Evolutionary conservation across 2,329 filamentous ascomycete genomes (phyloP).

Genomic region (Exophiala sideris): DNA sequence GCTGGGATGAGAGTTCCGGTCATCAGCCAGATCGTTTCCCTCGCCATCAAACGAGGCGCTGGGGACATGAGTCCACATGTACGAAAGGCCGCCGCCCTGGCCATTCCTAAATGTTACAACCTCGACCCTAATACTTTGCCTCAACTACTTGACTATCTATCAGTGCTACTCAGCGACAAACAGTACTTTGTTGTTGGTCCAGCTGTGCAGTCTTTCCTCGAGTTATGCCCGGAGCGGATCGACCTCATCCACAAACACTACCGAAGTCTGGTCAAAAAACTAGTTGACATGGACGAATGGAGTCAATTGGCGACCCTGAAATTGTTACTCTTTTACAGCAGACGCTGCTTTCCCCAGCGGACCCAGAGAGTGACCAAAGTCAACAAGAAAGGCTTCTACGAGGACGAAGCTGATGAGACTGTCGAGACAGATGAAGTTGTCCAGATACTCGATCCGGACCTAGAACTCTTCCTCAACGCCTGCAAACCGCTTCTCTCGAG

Average conservation of each 20-base stretch:
- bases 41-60: conserved; percentile 90
- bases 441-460: conserved; percentile 70
- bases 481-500: conserved; percentile 85
- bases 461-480: conserved; percentile 73
- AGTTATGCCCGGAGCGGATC: conserved; percentile 81
- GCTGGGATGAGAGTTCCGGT: conserved; percentile 94
- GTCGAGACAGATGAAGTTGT: conserved; percentile 51
- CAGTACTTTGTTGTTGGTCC: conserved; percentile 97
- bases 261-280: conserved; percentile 75
- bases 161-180: conserved; percentile 75
- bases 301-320: conserved; percentile 80
- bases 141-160: conserved; percentile 78
- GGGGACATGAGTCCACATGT: conserved; percentile 95
- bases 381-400: conserved; percentile 74
- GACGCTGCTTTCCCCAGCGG: conserved; percentile 78
- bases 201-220: conserved; percentile 82
- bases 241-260: conserved; percentile 92
- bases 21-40: conserved; percentile 93
- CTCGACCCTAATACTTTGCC: conserved; percentile 82
- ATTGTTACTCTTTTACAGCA: conserved; percentile 78
- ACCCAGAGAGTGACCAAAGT: conserved; percentile 57
- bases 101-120: conserved; percentile 93
- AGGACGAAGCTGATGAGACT: conserved; percentile 57
- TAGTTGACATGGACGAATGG: conserved; percentile 99
- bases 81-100: conserved; percentile 84